Percentiles rank a stretch among this genome's conserved stretches.
Evolutionary conservation across 495 filamentous ascomycete genomes (phyloP).

Genomic region (Annulohypoxylon bovei): DNA sequence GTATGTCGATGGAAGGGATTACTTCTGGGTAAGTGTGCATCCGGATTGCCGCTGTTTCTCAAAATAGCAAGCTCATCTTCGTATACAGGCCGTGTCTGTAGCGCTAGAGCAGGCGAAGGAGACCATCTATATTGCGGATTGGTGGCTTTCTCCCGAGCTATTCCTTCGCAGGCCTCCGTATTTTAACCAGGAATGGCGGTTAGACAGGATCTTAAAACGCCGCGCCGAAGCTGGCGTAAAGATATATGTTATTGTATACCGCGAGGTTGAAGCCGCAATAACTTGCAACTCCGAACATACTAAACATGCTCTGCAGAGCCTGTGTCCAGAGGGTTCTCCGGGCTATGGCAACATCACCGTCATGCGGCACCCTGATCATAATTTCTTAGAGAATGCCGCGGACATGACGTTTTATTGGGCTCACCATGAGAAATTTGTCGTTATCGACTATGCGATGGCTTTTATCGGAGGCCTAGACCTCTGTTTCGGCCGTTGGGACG

Average conservation of each 20-base stretch:
- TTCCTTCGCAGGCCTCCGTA: slow-evolving; percentile 88
- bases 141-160: slow-evolving; percentile 95
- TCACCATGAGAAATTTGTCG: slow-evolving; percentile 96
- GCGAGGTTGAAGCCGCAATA: slow-evolving; percentile 83
- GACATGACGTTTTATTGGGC: slow-evolving; percentile 99
- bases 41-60: neutral
- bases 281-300: slow-evolving; percentile 95
- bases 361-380: slow-evolving; percentile 95
- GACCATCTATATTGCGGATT: slow-evolving; percentile 94
- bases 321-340: slow-evolving; percentile 81
- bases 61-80: neutral
- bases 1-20: slow-evolving; percentile 95
- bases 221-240: slow-evolving; percentile 92
- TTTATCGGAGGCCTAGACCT: slow-evolving; percentile 95
- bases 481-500: slow-evolving; percentile 96
- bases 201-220: slow-evolving; percentile 88
- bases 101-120: slow-evolving; percentile 89
- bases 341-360: slow-evolving; percentile 88
- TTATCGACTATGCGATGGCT: slow-evolving; percentile 88
- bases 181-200: slow-evolving; percentile 83
- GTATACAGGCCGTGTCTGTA: slow-evolving; percentile 73
- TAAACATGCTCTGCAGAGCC: slow-evolving; percentile 81
- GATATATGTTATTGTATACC: slow-evolving; percentile 94
- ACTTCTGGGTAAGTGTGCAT: slow-evolving; percentile 73
- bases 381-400: slow-evolving; percentile 89